Base-by-base conservation (phyloP, 140 eudicot species). In the Cichorium intybus region DNA sequence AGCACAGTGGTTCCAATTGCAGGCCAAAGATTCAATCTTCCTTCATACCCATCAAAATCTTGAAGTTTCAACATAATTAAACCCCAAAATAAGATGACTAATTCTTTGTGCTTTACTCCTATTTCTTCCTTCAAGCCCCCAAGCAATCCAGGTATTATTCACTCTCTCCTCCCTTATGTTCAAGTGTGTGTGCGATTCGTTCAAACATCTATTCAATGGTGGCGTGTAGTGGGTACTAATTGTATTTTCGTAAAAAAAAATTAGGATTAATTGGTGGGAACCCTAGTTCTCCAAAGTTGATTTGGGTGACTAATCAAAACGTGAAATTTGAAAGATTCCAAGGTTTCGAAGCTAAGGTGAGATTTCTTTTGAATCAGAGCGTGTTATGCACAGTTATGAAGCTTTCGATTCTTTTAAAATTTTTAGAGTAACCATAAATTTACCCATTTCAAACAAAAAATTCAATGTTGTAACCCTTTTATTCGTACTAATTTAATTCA, bases 331-430 rank as follows among this genome's bases (percentile, higher is more conserved):
- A 47, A 5, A 73, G 74, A 35, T 64, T 73, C n/a, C 50, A 24
- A 50, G 50, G 72, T 15, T 35, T 73, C 46, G 77, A 81, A 64
- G 67, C 49, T 57, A 77, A 73, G 77, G 86, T 73, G 48, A 81
- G 73, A 7, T 45, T 46, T 52, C 27, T 64, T 53, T 70, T 56
- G 8, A 24, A 39, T 18, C 27, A 7, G 17, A 14, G 14, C 24
- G 26, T 46, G 7, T 27, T 20, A 35, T 58, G 66, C 28, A 6
- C 66, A 5, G 11, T 35, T 37, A 18, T 7, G 23, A 10, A 41
- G 14, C 11, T 11, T 35, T 34, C 12, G 7, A 10, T 1, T 24
- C 10, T 4, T 35, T 10, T 8, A n/a, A n/a, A n/a, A n/a, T n/a
- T n/a, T n/a, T n/a, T n/a, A n/a, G n/a, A n/a, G n/a, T n/a, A n/a